These are phyloP conservation scores for Flaveria trinervia DNA, from an alignment of 129 eudicot genomes.

Conservation along the genomic window DNA sequence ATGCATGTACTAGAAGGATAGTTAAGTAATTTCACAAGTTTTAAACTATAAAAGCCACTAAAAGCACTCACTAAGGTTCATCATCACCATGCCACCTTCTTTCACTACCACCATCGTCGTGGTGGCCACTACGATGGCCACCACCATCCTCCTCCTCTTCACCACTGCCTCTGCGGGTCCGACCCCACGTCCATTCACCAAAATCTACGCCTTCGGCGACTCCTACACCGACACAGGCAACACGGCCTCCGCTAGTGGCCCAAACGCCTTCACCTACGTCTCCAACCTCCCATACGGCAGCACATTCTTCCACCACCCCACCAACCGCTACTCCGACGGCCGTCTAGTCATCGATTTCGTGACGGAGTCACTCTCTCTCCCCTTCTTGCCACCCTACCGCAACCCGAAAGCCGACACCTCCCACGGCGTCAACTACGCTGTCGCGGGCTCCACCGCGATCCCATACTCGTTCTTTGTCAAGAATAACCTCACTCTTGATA, in stretches of 20 bases:
- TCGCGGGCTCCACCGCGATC: conserved; percentile 84
- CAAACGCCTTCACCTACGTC: conserved; percentile 48
- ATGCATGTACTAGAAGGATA: background rate
- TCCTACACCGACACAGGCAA: conserved; percentile 94
- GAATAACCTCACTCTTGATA: conserved; percentile 59
- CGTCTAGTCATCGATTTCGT: conserved; percentile 83
- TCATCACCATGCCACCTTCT: conserved; percentile 28
- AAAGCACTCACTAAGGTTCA: background rate
- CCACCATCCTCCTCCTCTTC: conserved; percentile 25
- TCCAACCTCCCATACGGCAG: conserved; percentile 77
- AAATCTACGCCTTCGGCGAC: conserved; percentile 75
- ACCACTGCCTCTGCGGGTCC: conserved; percentile 12
- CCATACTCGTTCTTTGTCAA: conserved; percentile 59
- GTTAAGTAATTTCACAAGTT: background rate
- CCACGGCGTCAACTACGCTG: conserved; percentile 72
- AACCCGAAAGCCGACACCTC: conserved; percentile 40
- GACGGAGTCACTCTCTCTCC: conserved; percentile 55
- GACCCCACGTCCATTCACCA: conserved; percentile 42
- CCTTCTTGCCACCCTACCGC: conserved; percentile 69
- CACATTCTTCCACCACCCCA: conserved; percentile 88
- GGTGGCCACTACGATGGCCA: background rate
- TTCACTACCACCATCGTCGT: background rate
- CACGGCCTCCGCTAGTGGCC: conserved; percentile 64
- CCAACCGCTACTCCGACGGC: conserved; percentile 92
- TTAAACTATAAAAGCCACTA: conserved; percentile 21